Evolutionary conservation across 2,329 filamentous ascomycete species (phyloP).

Genomic region (Xylariaceae sp.): DNA sequence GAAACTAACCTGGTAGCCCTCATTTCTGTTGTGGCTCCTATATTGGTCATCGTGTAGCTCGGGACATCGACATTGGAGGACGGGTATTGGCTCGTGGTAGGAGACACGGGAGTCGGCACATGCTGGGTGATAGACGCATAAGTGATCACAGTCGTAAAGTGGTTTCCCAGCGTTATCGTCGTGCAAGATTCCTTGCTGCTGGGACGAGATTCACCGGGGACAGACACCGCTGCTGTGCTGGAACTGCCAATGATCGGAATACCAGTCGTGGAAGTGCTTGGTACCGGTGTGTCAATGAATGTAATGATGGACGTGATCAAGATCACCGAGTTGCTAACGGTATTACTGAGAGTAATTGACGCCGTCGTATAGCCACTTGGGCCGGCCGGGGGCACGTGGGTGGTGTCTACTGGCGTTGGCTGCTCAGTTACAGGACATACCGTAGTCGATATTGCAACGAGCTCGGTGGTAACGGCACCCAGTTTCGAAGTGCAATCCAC

Average conservation of each 20-base stretch:
- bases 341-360: conserved; percentile 26
- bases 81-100: conserved; percentile 19
- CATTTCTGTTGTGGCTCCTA: conserved; percentile 21
- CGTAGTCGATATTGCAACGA: conserved; percentile 29
- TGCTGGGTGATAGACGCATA: conserved; percentile 24
- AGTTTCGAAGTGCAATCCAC: conserved; percentile 26
- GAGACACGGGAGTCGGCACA: conserved; percentile 17
- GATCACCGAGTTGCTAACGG: conserved; percentile 23
- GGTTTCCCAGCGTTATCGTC: conserved; percentile 26
- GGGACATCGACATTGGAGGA: conserved; percentile 22
- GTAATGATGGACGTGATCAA: conserved; percentile 27
- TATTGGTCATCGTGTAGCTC: conserved; percentile 27
- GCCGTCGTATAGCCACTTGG: neutral
- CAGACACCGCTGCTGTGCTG: conserved; percentile 16
- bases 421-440: conserved; percentile 27
- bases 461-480: conserved; percentile 27
- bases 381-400: conserved; percentile 7
- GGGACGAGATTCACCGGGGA: conserved; percentile 5
- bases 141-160: conserved; percentile 28
- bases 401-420: conserved; percentile 1
- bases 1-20: conserved; percentile 24
- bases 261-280: conserved; percentile 11
- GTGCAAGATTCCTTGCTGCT: conserved; percentile 21
- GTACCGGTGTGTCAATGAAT: conserved; percentile 25
- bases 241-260: conserved; percentile 7